Conservation (phyloP, 2,329 filamentous ascomycete genomes). For the Chaetomiaceae sp. region DNA sequence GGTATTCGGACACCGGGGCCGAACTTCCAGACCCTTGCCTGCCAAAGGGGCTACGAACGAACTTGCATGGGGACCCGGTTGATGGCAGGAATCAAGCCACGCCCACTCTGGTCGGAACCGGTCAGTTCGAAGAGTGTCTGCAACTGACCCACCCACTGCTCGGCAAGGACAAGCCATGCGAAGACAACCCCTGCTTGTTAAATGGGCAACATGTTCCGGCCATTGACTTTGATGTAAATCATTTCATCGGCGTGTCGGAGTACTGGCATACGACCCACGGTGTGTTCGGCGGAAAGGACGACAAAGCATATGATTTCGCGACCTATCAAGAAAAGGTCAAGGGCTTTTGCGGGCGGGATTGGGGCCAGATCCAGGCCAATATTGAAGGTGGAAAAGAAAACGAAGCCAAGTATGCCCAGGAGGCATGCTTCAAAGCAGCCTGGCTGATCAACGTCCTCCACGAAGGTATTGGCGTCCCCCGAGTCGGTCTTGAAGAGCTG, state of each 20-base stretch:
- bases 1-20: constrained; percentile 46
- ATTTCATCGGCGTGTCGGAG: constrained; percentile 95
- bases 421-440: constrained; percentile 95
- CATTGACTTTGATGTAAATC: constrained; percentile 95
- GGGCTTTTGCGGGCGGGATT: constrained; percentile 79
- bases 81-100: constrained; percentile 36
- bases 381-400: constrained; percentile 65
- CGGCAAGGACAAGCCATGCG: constrained; percentile 81
- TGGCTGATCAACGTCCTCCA: constrained; percentile 98
- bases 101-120: constrained; percentile 70
- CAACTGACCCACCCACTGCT: constrained; percentile 77
- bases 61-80: constrained; percentile 61
- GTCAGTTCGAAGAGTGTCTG: constrained; percentile 81
- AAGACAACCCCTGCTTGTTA: constrained; percentile 78
- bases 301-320: constrained; percentile 82
- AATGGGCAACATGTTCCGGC: constrained; percentile 90
- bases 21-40: constrained; percentile 90
- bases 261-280: constrained; percentile 99
- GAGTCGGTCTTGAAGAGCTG: constrained; percentile 69
- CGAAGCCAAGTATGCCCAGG: constrained; percentile 69
- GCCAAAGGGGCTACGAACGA: constrained; percentile 70
- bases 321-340: constrained; percentile 83
- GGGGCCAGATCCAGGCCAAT: constrained; percentile 68
- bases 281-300: constrained; percentile 74
- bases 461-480: constrained; percentile 89